Evolutionary conservation across 768 basidiomycete species (phyloP), one percentile per base, ranked within the genome.

Genomic region (Serendipita sp.): DNA sequence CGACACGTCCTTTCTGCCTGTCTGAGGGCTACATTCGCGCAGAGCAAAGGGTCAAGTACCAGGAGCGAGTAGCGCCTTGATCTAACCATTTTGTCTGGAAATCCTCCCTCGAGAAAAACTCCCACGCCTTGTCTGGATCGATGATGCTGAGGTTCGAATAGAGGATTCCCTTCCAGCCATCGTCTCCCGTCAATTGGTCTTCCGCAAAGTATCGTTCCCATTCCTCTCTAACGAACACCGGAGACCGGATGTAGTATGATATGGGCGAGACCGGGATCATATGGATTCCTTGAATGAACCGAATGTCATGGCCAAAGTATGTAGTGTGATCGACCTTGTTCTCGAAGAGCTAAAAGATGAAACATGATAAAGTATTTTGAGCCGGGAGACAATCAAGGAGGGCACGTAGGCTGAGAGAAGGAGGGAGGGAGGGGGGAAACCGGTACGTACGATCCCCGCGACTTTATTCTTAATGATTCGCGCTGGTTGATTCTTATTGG

Each of bases 311-410:
- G 7, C 62, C 62, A 41, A 63, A 63, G 22, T 58, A 63, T 3
- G 62, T 63, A 28, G 62, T 63, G 45, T 63, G 62, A 38, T 58
- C 62, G 17, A 58, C 62, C 51, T 63, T 63, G 31, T 58, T 42
- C 51, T 63, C 62, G 30, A 63, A 63, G 34, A 58, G 53, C 53
- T 58, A 34, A 11, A 51, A n/a, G 22, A 9, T 26, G 20, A 38
- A 7, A 38, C n/a, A n/a, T n/a, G n/a, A n/a, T n/a, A n/a, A n/a
- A n/a, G n/a, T n/a, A n/a, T n/a, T n/a, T n/a, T n/a, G n/a, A n/a
- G n/a, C n/a, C n/a, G n/a, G n/a, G n/a, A n/a, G n/a, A n/a, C n/a
- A n/a, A n/a, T n/a, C n/a, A n/a, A n/a, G n/a, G n/a, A n/a, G n/a
- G n/a, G 48, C 28, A 11, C 16, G 48, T 51, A 42, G 11, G 20